phyloP scores from a whole-genome alignment of 306 rosid species.

The Cucurbita maxima region DNA sequence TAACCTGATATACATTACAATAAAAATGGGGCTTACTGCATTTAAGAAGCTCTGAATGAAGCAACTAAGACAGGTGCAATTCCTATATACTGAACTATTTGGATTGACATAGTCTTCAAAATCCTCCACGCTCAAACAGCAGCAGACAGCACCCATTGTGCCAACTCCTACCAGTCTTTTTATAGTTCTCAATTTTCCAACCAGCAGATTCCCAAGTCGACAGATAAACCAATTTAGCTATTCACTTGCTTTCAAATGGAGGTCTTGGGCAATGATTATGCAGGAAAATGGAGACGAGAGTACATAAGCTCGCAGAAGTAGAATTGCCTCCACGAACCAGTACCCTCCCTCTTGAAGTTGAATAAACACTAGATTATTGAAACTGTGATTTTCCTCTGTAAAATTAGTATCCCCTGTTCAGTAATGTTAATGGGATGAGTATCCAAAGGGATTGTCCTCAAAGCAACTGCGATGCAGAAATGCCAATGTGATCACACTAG shows the following conservation, averaged over 20 bases:
- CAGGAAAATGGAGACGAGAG: slow-evolving; percentile 32
- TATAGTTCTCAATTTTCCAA: slow-evolving; percentile 11
- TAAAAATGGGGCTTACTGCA: slow-evolving; percentile 37
- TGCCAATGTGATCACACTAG: background rate
- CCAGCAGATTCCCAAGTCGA: slow-evolving; percentile 22
- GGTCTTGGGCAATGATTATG: slow-evolving; percentile 16
- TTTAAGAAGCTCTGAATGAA: slow-evolving; percentile 49
- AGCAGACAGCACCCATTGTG: slow-evolving; percentile 88
- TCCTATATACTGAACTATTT: slow-evolving; percentile 52
- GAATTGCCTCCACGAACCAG: slow-evolving; percentile 45
- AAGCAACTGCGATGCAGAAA: background rate
- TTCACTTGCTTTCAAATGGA: slow-evolving; percentile 12
- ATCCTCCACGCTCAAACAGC: slow-evolving; percentile 57
- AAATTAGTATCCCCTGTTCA: slow-evolving; percentile 15
- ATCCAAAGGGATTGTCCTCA: background rate
- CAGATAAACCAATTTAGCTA: slow-evolving; percentile 11
- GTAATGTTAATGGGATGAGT: background rate
- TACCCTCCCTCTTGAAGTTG: slow-evolving; percentile 44
- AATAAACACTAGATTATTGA: slow-evolving; percentile 11
- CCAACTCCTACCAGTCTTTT: slow-evolving; percentile 26
- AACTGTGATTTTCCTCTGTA: slow-evolving; percentile 31
- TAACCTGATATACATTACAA: background rate
- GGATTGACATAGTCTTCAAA: slow-evolving; percentile 83
- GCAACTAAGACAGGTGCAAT: slow-evolving; percentile 69
- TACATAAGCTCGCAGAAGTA: slow-evolving; percentile 79